Percentiles rank a stretch among this genome's conserved stretches.
Evolutionary conservation across 176 grass and related monocot species (phyloP).

Genomic region (Elymus sibiricus): DNA sequence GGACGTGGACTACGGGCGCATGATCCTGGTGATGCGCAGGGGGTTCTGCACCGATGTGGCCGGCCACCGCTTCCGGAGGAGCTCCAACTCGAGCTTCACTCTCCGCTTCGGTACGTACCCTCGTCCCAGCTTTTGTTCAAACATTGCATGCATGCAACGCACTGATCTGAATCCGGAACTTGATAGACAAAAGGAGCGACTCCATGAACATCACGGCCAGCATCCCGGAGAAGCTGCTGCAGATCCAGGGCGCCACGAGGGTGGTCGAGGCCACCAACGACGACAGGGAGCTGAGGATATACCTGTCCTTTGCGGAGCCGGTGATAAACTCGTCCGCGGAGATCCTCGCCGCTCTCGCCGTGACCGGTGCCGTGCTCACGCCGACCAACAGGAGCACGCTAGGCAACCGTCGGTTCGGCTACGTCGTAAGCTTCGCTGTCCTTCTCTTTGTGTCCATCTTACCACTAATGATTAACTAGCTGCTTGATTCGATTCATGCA

Average conservation of each 20-base stretch:
- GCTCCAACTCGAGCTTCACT: constrained; percentile 69
- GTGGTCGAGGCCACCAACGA: constrained; percentile 71
- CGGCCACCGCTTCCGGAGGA: constrained; percentile 69
- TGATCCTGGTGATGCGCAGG: constrained; percentile 73
- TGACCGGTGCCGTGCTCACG: constrained; percentile 42
- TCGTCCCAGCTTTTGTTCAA: neutral
- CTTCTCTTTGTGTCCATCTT: neutral
- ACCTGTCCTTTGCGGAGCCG: constrained; percentile 69
- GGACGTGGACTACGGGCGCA: constrained; percentile 56
- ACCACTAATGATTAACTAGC: too few species aligned
- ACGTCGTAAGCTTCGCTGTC: constrained; percentile 36
- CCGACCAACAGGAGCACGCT: constrained; percentile 61
- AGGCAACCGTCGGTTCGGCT: constrained; percentile 76
- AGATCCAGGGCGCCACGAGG: constrained; percentile 60
- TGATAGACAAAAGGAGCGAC: constrained; percentile 63
- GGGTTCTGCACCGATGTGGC: constrained; percentile 71
- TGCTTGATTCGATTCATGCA: neutral
- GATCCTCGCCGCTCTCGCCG: constrained; percentile 47
- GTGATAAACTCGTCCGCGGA: constrained; percentile 74
- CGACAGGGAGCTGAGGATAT: constrained; percentile 40
- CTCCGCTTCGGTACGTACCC: constrained; percentile 61
- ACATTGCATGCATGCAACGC: neutral
- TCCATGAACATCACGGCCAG: constrained; percentile 52
- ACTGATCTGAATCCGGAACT: neutral
- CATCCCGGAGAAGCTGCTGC: constrained; percentile 52